phyloP scores from a whole-genome alignment of 2,329 filamentous ascomycete genomes.

The Fusarium sublunatum region DNA sequence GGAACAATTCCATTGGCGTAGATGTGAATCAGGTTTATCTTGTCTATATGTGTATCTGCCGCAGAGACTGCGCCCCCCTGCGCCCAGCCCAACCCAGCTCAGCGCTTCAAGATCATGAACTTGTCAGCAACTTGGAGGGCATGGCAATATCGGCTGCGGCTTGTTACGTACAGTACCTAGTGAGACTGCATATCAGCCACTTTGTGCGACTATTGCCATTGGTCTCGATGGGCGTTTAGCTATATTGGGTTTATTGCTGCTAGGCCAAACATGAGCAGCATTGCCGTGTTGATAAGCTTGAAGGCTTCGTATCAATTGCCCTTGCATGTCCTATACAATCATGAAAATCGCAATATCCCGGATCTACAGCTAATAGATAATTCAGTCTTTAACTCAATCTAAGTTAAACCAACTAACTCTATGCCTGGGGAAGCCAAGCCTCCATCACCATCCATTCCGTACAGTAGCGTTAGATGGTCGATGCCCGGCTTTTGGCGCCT shows the following conservation, averaged over 20 bases:
- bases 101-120: conserved; percentile 37
- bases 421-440: conserved; percentile 16
- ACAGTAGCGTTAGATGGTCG: conserved; percentile 12
- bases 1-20: conserved; percentile 12
- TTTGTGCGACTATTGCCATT: conserved; percentile 5
- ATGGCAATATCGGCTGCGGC: conserved; percentile 29
- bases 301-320: neutral
- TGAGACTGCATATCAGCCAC: conserved; percentile 17
- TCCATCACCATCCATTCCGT: neutral
- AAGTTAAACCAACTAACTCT: neutral
- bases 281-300: no score
- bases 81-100: conserved; percentile 6
- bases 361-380: conserved; percentile 2
- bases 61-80: conserved; percentile 6
- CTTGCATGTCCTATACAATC: conserved; percentile 21
- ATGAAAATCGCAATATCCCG: conserved; percentile 3
- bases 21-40: conserved; percentile 3
- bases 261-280: neutral
- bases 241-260: neutral
- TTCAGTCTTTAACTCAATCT: neutral
- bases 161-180: neutral
- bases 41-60: neutral
- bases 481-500: conserved; percentile 35
- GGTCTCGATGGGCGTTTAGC: conserved; percentile 3
- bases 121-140: conserved; percentile 35